These are phyloP conservation scores for Hyaloscypha variabilis DNA, from an alignment of 495 filamentous ascomycete genomes.

Conservation along the genomic window DNA sequence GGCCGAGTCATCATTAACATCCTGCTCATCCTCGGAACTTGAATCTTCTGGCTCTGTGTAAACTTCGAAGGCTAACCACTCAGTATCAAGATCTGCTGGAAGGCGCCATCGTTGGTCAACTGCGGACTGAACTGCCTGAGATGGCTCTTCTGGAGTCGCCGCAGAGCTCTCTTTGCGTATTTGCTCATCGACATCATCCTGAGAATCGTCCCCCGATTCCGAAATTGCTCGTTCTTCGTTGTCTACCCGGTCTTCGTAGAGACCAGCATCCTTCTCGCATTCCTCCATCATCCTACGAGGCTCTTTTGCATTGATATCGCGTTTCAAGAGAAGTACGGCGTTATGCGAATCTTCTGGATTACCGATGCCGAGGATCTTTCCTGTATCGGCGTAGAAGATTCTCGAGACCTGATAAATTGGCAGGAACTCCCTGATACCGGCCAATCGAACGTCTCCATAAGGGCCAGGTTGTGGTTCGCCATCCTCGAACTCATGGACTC, in stretches of 20 bases:
- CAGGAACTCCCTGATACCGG: conserved; percentile 82
- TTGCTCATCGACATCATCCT: conserved; percentile 71
- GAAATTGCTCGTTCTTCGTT: conserved; percentile 1
- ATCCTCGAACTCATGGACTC: conserved; percentile 82
- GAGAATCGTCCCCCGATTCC: conserved; percentile 44
- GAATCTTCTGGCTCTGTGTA: conserved; percentile 62
- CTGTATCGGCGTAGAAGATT: conserved; percentile 97
- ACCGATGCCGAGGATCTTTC: conserved; percentile 89
- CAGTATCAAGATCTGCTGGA: conserved; percentile 81
- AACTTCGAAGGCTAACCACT: conserved; percentile 96
- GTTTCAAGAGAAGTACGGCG: conserved; percentile 84
- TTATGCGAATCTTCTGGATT: conserved; percentile 74
- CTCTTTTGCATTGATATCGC: conserved; percentile 75
- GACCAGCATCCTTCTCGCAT: conserved; percentile 13
- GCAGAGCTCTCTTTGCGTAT: conserved; percentile 51
- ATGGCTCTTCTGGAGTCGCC: conserved; percentile 11
- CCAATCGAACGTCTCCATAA: conserved; percentile 70
- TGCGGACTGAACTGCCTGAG: not conserved
- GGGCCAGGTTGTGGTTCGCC: conserved; percentile 56
- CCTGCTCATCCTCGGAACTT: conserved; percentile 36
- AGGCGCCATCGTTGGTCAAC: conserved; percentile 60
- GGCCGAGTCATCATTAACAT: conserved; percentile 33
- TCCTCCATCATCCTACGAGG: conserved; percentile 43
- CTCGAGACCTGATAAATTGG: conserved; percentile 92
- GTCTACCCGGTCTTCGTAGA: conserved; percentile 33